Evolutionary conservation across 83 land plant species (phyloP).

Genomic region (Diphasiastrum complanatum): DNA sequence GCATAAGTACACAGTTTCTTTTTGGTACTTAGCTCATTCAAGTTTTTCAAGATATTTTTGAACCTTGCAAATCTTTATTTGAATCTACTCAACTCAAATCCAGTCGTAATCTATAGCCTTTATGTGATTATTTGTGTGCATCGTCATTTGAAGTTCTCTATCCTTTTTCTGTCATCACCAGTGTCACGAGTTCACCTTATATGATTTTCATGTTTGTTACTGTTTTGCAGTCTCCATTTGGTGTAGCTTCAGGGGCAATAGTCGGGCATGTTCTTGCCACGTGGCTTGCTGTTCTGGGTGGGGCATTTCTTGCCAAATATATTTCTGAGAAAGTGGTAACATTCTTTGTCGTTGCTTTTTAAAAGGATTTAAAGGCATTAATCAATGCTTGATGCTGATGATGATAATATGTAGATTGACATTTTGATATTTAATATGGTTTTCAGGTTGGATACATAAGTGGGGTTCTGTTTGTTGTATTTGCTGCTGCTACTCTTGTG

Average conservation of each 20-base stretch:
- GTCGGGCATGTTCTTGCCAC: slow-evolving; percentile 88
- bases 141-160: no score
- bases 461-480: slow-evolving; percentile 68
- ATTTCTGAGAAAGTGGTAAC: slow-evolving; percentile 93
- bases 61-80: no score
- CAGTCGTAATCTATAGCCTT: no score
- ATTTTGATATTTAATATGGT: background rate
- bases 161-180: no score
- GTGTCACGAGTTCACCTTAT: no score
- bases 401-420: background rate
- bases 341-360: background rate
- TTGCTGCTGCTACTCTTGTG: slow-evolving; percentile 81
- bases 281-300: slow-evolving; percentile 79
- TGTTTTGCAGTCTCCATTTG: slow-evolving; percentile 76
- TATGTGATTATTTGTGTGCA: no score
- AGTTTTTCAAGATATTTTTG: no score
- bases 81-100: no score
- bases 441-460: slow-evolving; percentile 82
- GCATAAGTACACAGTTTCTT: no score
- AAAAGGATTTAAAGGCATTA: background rate
- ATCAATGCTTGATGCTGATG: background rate
- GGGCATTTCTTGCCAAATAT: slow-evolving; percentile 88
- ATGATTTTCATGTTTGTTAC: background rate
- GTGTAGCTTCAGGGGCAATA: slow-evolving; percentile 96
- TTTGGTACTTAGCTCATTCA: no score